Conservation (phyloP, 1,284 basidiomycete species). For the Hymenochaete sp. region DNA sequence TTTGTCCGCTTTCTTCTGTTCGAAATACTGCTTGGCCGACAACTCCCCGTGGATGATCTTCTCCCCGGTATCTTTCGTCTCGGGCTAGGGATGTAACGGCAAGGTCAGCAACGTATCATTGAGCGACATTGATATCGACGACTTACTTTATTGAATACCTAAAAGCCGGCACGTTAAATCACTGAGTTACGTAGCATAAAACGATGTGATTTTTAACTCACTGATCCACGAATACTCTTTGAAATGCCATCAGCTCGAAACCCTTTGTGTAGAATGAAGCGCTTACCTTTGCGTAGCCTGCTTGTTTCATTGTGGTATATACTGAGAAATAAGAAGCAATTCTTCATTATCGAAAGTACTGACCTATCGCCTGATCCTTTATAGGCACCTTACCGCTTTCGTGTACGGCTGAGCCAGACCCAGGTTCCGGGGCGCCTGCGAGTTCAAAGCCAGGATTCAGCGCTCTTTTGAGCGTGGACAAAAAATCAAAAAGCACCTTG, state of each 20-base stretch:
- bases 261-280: background rate
- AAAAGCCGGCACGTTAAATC: background rate
- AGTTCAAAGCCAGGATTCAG: background rate
- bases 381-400: slow-evolving; percentile 14
- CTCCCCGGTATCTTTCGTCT: slow-evolving; percentile 40
- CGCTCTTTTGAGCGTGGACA: background rate
- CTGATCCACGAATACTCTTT: slow-evolving; percentile 14
- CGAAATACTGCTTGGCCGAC: slow-evolving; percentile 18
- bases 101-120: background rate
- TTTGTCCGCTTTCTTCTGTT: slow-evolving; percentile 16
- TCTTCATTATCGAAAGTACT: background rate
- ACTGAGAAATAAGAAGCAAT: background rate
- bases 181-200: background rate
- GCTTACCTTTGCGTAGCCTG: slow-evolving; percentile 15
- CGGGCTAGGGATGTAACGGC: slow-evolving; percentile 20
- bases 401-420: slow-evolving; percentile 12
- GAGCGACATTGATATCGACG: background rate
- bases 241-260: background rate
- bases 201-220: slow-evolving; percentile 7
- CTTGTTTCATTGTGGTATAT: background rate
- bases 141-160: too few species aligned
- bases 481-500: slow-evolving; percentile 4
- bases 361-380: slow-evolving; percentile 17
- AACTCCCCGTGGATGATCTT: slow-evolving; percentile 38
- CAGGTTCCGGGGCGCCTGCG: slow-evolving; percentile 14